Percentiles rank a stretch among this genome's conserved stretches.
Conservation (phyloP, 257 asterid species). For the Pogostemon cablin region DNA sequence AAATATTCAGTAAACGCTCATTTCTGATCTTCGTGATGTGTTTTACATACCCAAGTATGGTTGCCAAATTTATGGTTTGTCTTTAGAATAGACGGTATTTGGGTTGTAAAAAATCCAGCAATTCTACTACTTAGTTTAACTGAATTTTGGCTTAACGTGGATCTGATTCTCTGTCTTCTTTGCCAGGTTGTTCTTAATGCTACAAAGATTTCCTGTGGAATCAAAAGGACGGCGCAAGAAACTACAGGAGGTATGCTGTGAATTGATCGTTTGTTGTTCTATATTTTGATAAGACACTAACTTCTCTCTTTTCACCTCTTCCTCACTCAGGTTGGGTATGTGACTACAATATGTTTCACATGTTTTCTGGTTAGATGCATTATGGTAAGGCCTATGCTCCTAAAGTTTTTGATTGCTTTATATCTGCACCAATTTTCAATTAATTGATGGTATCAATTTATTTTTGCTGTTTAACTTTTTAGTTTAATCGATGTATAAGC, state of each 20-base stretch:
- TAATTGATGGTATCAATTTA: conserved; percentile 8
- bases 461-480: conserved; percentile 8
- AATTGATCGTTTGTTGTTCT: conserved; percentile 14
- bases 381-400: conserved; percentile 65
- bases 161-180: conserved; percentile 22
- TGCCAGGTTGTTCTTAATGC: conserved; percentile 85
- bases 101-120: background rate
- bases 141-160: conserved; percentile 24
- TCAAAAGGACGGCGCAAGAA: conserved; percentile 97
- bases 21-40: background rate
- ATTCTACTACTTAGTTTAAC: background rate
- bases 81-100: background rate
- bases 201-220: conserved; percentile 92
- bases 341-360: conserved; percentile 86
- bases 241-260: conserved; percentile 78
- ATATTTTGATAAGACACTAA: conserved; percentile 16
- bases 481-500: background rate
- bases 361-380: conserved; percentile 90
- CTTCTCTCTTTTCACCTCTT: conserved; percentile 24
- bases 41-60: background rate
- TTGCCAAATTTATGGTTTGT: background rate
- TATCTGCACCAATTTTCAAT: conserved; percentile 16
- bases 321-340: conserved; percentile 90
- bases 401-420: conserved; percentile 29
- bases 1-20: background rate